These are phyloP conservation scores for Euphorbia celastroides DNA, from an alignment of 441 rosid genomes.

Conservation along the genomic window DNA sequence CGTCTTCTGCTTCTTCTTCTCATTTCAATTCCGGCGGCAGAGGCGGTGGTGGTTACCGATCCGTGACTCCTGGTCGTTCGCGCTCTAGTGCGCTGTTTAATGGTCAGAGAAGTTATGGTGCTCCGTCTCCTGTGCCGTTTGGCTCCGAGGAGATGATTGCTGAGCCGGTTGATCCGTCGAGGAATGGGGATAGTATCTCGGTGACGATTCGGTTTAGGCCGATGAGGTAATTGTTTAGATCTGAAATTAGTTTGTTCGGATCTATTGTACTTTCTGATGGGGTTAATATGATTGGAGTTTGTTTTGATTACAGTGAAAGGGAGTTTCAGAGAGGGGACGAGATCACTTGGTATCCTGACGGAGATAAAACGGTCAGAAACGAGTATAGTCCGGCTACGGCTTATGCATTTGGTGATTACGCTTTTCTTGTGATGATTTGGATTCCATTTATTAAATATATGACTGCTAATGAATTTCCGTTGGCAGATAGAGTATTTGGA, in stretches of 20 bases:
- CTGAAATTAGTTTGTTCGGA: constrained; percentile 44
- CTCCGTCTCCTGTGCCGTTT: constrained; percentile 47
- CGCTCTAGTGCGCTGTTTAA: constrained; percentile 44
- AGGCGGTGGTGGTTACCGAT: constrained; percentile 48
- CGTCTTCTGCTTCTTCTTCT: constrained; percentile 66
- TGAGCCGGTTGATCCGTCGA: constrained; percentile 55
- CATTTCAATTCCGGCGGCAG: constrained; percentile 33
- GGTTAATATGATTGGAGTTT: constrained; percentile 2
- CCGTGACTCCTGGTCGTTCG: constrained; percentile 66
- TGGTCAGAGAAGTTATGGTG: constrained; percentile 12
- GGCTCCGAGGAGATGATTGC: constrained; percentile 62
- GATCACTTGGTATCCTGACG: constrained; percentile 93
- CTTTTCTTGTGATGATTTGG: not conserved
- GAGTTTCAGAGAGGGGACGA: constrained; percentile 86
- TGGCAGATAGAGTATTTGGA: constrained; percentile 86
- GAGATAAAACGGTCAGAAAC: constrained; percentile 66
- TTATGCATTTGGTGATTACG: constrained; percentile 62
- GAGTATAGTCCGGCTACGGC: constrained; percentile 68
- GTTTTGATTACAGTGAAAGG: constrained; percentile 44
- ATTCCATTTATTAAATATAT: not conserved
- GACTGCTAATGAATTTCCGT: not conserved
- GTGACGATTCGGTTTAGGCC: constrained; percentile 98
- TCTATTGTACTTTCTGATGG: constrained; percentile 29
- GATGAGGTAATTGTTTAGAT: constrained; percentile 77
- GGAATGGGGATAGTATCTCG: constrained; percentile 84